phyloP scores from a whole-genome alignment of 208 protist species.

The Jaenimonas drosophilae region DNA sequence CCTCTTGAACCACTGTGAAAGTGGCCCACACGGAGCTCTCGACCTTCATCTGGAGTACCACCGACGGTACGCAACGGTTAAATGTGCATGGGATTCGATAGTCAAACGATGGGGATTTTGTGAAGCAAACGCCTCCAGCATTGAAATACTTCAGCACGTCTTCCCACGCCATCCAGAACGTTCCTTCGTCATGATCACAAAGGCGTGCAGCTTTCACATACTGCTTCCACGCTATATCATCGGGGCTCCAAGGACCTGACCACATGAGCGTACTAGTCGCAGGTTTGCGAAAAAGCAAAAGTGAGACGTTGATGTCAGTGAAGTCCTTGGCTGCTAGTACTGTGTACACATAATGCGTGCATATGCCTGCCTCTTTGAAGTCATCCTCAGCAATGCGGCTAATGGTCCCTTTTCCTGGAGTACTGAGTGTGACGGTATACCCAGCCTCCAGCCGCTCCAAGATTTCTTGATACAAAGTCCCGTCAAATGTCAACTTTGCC shows the following conservation, averaged over 20 bases:
- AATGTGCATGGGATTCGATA: constrained; percentile 70
- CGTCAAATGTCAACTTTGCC: constrained; percentile 7
- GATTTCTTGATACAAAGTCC: constrained; percentile 38
- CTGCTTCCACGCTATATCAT: constrained; percentile 59
- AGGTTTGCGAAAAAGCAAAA: constrained; percentile 64
- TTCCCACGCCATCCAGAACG: constrained; percentile 81
- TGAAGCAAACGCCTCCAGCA: constrained; percentile 69
- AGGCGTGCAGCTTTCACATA: constrained; percentile 53
- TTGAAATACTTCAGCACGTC: constrained; percentile 74
- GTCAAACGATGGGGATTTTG: constrained; percentile 40
- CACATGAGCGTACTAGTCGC: constrained; percentile 46
- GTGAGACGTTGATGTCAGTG: constrained; percentile 18
- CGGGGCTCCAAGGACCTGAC: constrained; percentile 60
- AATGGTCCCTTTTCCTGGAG: constrained; percentile 32
- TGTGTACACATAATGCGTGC: constrained; percentile 52
- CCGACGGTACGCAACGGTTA: constrained; percentile 38
- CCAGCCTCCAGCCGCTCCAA: constrained; percentile 14
- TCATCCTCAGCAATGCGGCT: constrained; percentile 16
- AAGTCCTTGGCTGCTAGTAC: constrained; percentile 50
- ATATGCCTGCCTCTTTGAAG: constrained; percentile 45
- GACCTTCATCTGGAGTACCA: constrained; percentile 58
- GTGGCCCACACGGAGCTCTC: constrained; percentile 45
- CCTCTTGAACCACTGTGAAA: constrained; percentile 59
- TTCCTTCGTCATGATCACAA: constrained; percentile 52
- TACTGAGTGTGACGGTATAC: constrained; percentile 62